These are phyloP conservation scores for Lepidium campestre DNA, from an alignment of 441 rosid genomes.

Conservation along the genomic window DNA sequence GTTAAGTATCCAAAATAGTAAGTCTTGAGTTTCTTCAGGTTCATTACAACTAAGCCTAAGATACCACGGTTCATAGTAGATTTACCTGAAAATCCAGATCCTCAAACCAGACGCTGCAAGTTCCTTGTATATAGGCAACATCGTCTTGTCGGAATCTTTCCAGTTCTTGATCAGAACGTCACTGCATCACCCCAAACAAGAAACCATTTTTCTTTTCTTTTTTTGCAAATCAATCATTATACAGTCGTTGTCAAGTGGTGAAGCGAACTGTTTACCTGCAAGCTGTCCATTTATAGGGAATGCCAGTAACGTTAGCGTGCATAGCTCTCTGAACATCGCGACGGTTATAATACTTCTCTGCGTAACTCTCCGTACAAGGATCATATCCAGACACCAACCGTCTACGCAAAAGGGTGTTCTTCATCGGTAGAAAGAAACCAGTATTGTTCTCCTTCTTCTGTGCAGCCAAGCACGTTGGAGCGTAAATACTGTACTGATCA, in stretches of 20 bases:
- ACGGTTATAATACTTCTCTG: conserved; percentile 66
- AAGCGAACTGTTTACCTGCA: conserved; percentile 49
- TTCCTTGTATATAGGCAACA: conserved; percentile 72
- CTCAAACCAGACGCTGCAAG: conserved; percentile 54
- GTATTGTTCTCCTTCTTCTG: conserved; percentile 29
- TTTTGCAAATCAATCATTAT: not conserved
- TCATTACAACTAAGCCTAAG: not conserved
- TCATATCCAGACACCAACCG: conserved; percentile 42
- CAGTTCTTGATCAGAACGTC: conserved; percentile 39
- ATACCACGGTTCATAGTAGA: not conserved
- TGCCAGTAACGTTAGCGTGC: conserved; percentile 66
- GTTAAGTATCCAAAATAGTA: not conserved
- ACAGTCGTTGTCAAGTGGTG: not conserved
- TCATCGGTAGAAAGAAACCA: conserved; percentile 29
- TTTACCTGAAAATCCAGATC: conserved; percentile 84
- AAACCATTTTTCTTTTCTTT: not conserved
- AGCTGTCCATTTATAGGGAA: conserved; percentile 80
- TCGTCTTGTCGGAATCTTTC: conserved; percentile 61
- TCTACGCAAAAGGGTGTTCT: conserved; percentile 36
- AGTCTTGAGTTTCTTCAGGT: not conserved
- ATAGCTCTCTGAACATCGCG: conserved; percentile 64
- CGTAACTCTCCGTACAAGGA: conserved; percentile 74
- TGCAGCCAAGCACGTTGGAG: conserved; percentile 54
- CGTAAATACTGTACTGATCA: conserved; percentile 80
- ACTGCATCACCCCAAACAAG: not conserved